Conservation (phyloP, 164 flowering plant genomes). For the Nymphaea thermarum region DNA sequence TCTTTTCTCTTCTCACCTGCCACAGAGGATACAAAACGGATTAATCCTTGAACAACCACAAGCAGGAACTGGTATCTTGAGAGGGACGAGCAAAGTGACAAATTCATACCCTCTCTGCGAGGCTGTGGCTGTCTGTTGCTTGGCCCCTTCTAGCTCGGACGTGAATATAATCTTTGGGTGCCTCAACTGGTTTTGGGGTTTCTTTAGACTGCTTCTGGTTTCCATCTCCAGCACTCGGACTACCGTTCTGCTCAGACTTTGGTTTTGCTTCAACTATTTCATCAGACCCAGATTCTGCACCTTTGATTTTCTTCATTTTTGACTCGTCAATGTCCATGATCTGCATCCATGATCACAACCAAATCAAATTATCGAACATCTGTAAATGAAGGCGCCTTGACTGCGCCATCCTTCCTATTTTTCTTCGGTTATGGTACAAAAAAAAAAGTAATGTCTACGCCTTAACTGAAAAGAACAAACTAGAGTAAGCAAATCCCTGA, state of each 20-base stretch:
- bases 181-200: slow-evolving; percentile 53
- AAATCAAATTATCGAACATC: too few species aligned
- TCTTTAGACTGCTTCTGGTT: slow-evolving; percentile 22
- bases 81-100: too few species aligned
- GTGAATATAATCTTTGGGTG: slow-evolving; percentile 88
- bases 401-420: not conserved
- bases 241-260: slow-evolving; percentile 20
- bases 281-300: slow-evolving; percentile 18
- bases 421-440: not conserved
- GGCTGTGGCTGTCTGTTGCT: slow-evolving; percentile 97
- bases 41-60: not conserved
- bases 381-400: too few species aligned
- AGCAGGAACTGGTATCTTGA: too few species aligned
- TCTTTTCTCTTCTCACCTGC: slow-evolving; percentile 90
- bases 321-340: slow-evolving; percentile 29
- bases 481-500: not conserved
- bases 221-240: slow-evolving; percentile 9
- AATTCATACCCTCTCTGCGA: slow-evolving; percentile 78
- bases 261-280: slow-evolving; percentile 17
- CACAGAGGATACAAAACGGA: not conserved
- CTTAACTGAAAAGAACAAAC: not conserved
- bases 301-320: slow-evolving; percentile 40
- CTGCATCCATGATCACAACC: slow-evolving; percentile 12
- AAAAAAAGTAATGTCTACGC: not conserved
- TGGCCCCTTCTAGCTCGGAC: slow-evolving; percentile 98